These are phyloP conservation scores for Solanum dulcamara DNA, from an alignment of 257 asterid genomes.

Conservation along the genomic window DNA sequence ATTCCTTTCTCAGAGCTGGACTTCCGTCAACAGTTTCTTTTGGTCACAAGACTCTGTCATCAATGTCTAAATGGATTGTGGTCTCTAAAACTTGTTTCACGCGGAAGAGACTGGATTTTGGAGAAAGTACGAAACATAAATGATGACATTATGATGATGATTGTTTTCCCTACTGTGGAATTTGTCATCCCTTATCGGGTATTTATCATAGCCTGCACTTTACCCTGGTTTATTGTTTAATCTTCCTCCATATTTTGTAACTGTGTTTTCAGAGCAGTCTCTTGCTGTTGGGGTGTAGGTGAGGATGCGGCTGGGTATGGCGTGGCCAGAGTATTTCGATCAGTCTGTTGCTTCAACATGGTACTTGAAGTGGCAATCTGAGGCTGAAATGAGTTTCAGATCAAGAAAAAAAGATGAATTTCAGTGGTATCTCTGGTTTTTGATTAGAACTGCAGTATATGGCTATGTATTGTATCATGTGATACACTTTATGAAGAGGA, in stretches of 20 bases:
- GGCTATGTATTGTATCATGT: slow-evolving; percentile 51
- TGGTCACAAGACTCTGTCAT: slow-evolving; percentile 36
- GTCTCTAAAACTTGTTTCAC: slow-evolving; percentile 35
- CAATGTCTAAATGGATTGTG: slow-evolving; percentile 55
- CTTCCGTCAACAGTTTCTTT: slow-evolving; percentile 52
- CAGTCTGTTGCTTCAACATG: slow-evolving; percentile 62
- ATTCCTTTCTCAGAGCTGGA: slow-evolving; percentile 80
- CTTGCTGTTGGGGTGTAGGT: slow-evolving; percentile 28
- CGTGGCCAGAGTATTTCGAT: slow-evolving; percentile 85
- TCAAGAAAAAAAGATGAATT: slow-evolving; percentile 48
- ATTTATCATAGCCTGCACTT: slow-evolving; percentile 8
- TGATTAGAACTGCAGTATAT: slow-evolving; percentile 52
- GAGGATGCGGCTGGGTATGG: slow-evolving; percentile 84
- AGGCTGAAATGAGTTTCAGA: slow-evolving; percentile 53
- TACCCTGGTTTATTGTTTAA: background rate
- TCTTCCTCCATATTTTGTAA: background rate
- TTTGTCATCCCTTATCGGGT: slow-evolving; percentile 78
- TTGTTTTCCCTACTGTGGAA: slow-evolving; percentile 77
- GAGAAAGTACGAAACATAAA: slow-evolving; percentile 32
- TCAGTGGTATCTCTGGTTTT: slow-evolving; percentile 77
- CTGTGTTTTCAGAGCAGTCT: background rate
- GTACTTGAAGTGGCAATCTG: slow-evolving; percentile 87
- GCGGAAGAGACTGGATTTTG: slow-evolving; percentile 39
- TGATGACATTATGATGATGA: slow-evolving; percentile 77
- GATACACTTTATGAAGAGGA: slow-evolving; percentile 50